Base-by-base conservation (phyloP, 352 stramenopile genomes). In the Phytophthora kernoviae region DNA sequence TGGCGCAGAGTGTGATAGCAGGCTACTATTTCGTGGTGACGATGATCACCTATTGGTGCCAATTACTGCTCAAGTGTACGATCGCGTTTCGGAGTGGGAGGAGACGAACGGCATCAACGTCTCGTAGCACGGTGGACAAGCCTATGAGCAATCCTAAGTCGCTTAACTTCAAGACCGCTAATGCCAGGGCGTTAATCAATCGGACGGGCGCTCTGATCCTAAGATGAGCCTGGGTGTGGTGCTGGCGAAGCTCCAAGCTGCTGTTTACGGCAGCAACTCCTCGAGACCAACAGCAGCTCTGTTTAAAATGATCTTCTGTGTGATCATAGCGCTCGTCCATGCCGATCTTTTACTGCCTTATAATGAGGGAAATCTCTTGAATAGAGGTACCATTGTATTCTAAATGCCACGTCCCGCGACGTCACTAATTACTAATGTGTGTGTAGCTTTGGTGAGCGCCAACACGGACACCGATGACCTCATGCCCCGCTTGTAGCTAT, bases 91-190 rank as follows among this genome's bases (percentile, higher is more conserved):
- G 14, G 80, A 88, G 36, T 81, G 86, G 22, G 88, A 87, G 58
- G 84, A 93, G 48, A 66, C 88, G 37, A 82, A 81, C 41, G 78
- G 84, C 32, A 80, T 93, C 24, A 80, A 91, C 58, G 62, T 91
- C 14, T 87, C 77, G 27, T 84, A 90, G 51, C 77, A 88, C 52
- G 81, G 79, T 17, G 81, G 77, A n/a, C 58, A 65, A 22, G 81
- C 79, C 4, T 91, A 91, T 63, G 70, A 79, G 75, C 58, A 81
- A 60, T 41, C n/a, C 32, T 9, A 46, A 20, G 12, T 60, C 41
- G 22, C 57, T 47, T 20, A 54, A 43, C 5, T 37, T 58, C 15
- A 64, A 64, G 39, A 36, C 47, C 14, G 56, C 56, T 5, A 64
- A 64, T n/a, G n/a, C n/a, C n/a, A n/a, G n/a, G n/a, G n/a, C n/a